A percentile compares a stretch with the other conserved stretches of the same genome.
These are phyloP conservation scores for Triticum turgidum DNA, from an alignment of 176 grass and related monocot species.

Conservation along the genomic window DNA sequence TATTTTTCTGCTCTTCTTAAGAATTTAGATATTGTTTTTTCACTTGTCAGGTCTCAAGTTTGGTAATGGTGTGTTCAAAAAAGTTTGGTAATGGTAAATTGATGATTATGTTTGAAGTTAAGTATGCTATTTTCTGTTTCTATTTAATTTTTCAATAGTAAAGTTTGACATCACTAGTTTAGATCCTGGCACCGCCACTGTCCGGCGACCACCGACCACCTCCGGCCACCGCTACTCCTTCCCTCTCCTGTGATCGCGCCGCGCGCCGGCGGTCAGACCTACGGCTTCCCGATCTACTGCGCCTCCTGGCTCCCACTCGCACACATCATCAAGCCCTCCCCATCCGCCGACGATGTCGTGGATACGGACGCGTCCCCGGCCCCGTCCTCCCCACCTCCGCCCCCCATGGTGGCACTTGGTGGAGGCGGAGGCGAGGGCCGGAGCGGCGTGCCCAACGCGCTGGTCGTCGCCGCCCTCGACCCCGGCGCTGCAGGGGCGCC, in stretches of 20 bases:
- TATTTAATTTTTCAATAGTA: too few relatives aligned
- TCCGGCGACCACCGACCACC: background rate
- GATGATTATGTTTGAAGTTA: too few relatives aligned
- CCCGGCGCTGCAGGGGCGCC: background rate
- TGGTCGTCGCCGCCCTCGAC: slow-evolving; percentile 57
- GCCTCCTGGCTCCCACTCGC: slow-evolving; percentile 72
- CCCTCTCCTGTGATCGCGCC: slow-evolving; percentile 18
- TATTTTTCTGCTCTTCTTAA: too few relatives aligned
- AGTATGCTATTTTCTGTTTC: too few relatives aligned
- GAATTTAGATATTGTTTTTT: too few relatives aligned
- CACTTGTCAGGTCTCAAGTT: too few relatives aligned
- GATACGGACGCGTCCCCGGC: background rate
- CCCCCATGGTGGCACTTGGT: slow-evolving; percentile 45
- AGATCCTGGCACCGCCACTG: too few relatives aligned
- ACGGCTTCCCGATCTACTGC: slow-evolving; percentile 95
- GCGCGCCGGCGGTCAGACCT: slow-evolving; percentile 55
- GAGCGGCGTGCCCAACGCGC: slow-evolving; percentile 82
- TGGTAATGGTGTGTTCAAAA: too few relatives aligned
- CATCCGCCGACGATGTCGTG: background rate
- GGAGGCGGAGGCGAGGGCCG: slow-evolving; percentile 81
- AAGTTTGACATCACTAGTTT: too few relatives aligned
- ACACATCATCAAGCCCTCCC: slow-evolving; percentile 47
- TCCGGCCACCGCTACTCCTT: background rate
- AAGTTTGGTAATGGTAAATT: too few relatives aligned
- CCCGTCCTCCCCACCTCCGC: background rate